phyloP scores from a whole-genome alignment of 2,329 filamentous ascomycete species.

The Lasiodiplodia sp. region DNA sequence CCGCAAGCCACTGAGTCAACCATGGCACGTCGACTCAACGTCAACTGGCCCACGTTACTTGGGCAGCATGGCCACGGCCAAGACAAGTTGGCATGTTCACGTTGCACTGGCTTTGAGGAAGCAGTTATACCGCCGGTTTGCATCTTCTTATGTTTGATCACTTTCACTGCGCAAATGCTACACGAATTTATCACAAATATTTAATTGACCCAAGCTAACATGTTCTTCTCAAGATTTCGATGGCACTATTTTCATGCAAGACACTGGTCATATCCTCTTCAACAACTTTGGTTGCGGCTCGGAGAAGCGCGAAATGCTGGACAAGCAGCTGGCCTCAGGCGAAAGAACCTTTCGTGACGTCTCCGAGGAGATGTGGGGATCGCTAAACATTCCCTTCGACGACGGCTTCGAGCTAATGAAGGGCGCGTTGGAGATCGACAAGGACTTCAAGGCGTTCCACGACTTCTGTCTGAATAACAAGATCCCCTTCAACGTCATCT shows the following conservation, averaged over 20 bases:
- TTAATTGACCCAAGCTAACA: background rate
- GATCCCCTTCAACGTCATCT: constrained; percentile 74
- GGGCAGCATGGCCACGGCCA: background rate
- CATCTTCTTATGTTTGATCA: background rate
- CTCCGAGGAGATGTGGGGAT: constrained; percentile 77
- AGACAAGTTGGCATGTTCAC: background rate
- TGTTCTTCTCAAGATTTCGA: constrained; percentile 64
- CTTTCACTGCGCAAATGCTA: background rate
- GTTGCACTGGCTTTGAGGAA: background rate
- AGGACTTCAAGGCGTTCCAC: constrained; percentile 70
- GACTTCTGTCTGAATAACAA: constrained; percentile 67
- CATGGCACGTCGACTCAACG: background rate
- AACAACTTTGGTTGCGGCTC: constrained; percentile 70
- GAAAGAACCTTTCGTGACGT: constrained; percentile 72
- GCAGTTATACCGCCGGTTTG: background rate
- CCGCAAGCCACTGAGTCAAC: constrained; percentile 8
- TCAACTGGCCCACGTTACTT: background rate
- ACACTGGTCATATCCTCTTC: constrained; percentile 72
- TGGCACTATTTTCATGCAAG: constrained; percentile 74
- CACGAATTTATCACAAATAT: too few relatives aligned
- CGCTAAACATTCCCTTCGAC: constrained; percentile 70
- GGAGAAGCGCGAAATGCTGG: constrained; percentile 62
- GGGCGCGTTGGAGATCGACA: constrained; percentile 67
- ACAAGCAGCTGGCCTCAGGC: constrained; percentile 70
- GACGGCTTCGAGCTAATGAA: constrained; percentile 72